These are phyloP conservation scores for Platanus orientalis DNA, from an alignment of 164 flowering plant genomes.

Conservation along the genomic window DNA sequence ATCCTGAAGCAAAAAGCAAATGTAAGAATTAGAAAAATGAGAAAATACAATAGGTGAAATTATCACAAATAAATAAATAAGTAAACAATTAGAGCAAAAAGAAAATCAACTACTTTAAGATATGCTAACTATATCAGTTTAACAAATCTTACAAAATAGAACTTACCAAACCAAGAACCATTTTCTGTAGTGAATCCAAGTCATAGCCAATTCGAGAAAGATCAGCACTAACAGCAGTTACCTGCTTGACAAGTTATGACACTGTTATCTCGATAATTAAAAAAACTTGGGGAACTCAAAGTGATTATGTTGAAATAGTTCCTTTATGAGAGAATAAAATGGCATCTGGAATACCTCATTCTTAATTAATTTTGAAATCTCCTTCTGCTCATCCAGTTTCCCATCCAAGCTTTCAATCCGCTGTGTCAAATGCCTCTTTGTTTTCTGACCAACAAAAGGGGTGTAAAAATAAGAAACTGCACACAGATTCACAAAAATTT, in stretches of 20 bases:
- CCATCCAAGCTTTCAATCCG: slow-evolving; percentile 75
- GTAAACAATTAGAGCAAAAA: no score
- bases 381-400: slow-evolving; percentile 73
- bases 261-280: no score
- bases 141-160: not conserved
- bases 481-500: no score
- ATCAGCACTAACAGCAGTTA: slow-evolving; percentile 42
- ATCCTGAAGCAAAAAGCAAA: no score
- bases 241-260: slow-evolving; percentile 42
- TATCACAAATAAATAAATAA: no score
- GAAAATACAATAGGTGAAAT: no score
- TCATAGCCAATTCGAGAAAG: slow-evolving; percentile 44
- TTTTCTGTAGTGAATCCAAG: slow-evolving; percentile 37
- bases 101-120: no score
- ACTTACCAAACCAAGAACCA: slow-evolving; percentile 69
- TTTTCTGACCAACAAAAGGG: slow-evolving; percentile 42
- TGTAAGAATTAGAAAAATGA: no score
- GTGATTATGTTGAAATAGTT: no score
- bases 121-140: not conserved
- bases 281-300: not conserved
- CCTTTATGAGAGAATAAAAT: no score
- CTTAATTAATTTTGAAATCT: slow-evolving; percentile 40
- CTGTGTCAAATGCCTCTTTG: slow-evolving; percentile 84
- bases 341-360: slow-evolving; percentile 29
- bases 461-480: no score